Conservation (phyloP, 164 flowering plant genomes). For the Tinospora cordifolia region DNA sequence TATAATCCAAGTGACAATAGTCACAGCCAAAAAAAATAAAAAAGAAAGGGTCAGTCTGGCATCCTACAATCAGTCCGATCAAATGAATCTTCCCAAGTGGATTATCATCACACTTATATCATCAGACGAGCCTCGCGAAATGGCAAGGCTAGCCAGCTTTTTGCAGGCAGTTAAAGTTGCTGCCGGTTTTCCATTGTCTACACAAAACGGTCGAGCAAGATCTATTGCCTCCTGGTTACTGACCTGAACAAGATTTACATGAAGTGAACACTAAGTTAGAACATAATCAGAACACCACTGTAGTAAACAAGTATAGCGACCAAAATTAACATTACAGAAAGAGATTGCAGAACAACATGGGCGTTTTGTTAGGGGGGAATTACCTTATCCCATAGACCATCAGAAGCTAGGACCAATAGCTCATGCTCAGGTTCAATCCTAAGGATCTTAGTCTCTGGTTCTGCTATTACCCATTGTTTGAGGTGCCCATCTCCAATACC, state of each 20-base stretch:
- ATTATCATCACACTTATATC: slow-evolving; percentile 71
- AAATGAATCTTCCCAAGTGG: slow-evolving; percentile 32
- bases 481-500: slow-evolving; percentile 69
- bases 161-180: slow-evolving; percentile 47
- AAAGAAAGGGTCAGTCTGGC: too few species aligned
- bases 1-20: background rate
- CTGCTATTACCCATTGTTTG: slow-evolving; percentile 69
- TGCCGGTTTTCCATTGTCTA: slow-evolving; percentile 28
- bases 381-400: slow-evolving; percentile 95
- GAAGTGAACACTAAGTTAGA: background rate
- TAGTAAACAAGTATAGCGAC: background rate
- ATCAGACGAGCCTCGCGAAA: slow-evolving; percentile 57
- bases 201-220: slow-evolving; percentile 37
- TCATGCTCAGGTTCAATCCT: slow-evolving; percentile 44
- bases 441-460: slow-evolving; percentile 54
- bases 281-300: background rate
- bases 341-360: too few species aligned
- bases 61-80: slow-evolving; percentile 4
- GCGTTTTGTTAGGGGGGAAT: background rate
- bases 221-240: slow-evolving; percentile 81
- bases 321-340: too few species aligned
- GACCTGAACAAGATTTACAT: slow-evolving; percentile 43
- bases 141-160: slow-evolving; percentile 55
- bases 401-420: slow-evolving; percentile 80
- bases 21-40: background rate